Base-by-base conservation (phyloP, 495 filamentous ascomycete species). In the Letharia columbiana region DNA sequence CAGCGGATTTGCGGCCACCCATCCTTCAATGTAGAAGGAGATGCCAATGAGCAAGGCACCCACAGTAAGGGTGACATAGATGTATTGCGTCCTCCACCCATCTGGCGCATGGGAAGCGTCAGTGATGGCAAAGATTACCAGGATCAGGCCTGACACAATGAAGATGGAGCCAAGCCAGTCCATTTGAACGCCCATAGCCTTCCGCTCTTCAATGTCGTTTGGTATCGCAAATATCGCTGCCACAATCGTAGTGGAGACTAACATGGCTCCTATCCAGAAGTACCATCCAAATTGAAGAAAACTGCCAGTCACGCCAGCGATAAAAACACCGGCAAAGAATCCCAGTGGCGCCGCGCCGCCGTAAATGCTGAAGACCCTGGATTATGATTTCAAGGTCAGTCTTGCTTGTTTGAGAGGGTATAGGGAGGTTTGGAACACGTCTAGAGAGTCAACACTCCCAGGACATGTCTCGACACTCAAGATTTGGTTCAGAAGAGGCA, bases 281-380 rank as follows among this genome's bases (percentile, higher is more conserved):
- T 90, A 96, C 84, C 87, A 91, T 33, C 85, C 73, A 88, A 89
- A 96, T 2, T 71, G 77, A 0, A 85, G 73, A 59, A 82, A 87
- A 66, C 91, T 78, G 6, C 82, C 86, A 4, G 83, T 80, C 2
- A 91, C 37, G 0, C 91, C 91, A 9, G 90, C 89, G 61, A 91
- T 83, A 73, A 94, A 90, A 57, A 95, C 90, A 2, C 91, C 91
- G 12, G 84, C 71, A 69, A 90, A 95, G 77, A 96, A 95, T 0
- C 91, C 91, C 1, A 92, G 67, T 0, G 87, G 86, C 0, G 91
- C 90, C 67, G 85, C 86, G 0, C 87, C 89, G 2, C 91, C 89
- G 73, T 93, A 95, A 1, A 94, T 74, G 54, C 86, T 85, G 73
- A 95, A 96, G 0, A 94, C 84, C 18, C 23, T 42, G 12, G 41